Conservation (phyloP, 768 basidiomycete genomes). For the Boletus rubroflammeus region DNA sequence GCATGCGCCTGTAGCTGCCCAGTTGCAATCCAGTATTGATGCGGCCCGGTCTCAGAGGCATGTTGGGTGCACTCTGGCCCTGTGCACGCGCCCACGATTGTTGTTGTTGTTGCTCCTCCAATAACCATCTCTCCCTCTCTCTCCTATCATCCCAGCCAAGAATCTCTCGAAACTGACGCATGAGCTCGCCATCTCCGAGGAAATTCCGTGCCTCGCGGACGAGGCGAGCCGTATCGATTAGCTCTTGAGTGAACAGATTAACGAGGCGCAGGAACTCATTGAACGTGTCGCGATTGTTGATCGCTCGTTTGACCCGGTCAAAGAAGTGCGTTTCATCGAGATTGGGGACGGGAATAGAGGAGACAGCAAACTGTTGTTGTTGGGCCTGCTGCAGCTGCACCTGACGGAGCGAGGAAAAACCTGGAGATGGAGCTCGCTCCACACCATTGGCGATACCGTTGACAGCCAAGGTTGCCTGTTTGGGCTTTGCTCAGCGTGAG, state of each 20-base stretch:
- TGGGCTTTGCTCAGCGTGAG: conserved; percentile 16
- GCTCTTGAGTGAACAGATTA: conserved; percentile 91
- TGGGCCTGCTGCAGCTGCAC: conserved; percentile 23
- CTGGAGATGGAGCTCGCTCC: conserved; percentile 24
- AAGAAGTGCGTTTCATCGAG: conserved; percentile 81
- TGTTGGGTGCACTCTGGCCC: conserved; percentile 36
- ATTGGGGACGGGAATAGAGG: conserved; percentile 17
- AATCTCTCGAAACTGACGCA: conserved; percentile 79
- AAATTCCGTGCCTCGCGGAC: conserved; percentile 79
- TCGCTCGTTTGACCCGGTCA: conserved; percentile 75
- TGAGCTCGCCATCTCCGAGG: conserved; percentile 71
- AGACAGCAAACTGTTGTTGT: conserved; percentile 18
- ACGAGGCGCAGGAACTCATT: conserved; percentile 95
- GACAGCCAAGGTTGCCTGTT: conserved; percentile 18
- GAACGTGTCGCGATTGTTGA: conserved; percentile 74
- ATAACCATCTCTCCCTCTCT: conserved; percentile 51
- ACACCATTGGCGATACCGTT: conserved; percentile 18
- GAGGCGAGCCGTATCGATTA: conserved; percentile 82
- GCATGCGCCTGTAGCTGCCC: conserved; percentile 89
- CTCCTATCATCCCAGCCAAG: conserved; percentile 82
- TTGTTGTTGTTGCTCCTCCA: conserved; percentile 43
- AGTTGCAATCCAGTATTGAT: conserved; percentile 68
- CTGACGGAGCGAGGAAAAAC: conserved; percentile 20
- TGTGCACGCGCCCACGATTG: conserved; percentile 52
- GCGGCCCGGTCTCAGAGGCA: conserved; percentile 46